Percentiles rank a stretch among this genome's conserved stretches.
These are phyloP conservation scores for Nigrospora oryzae DNA, from an alignment of 2,329 filamentous ascomycete genomes.

Conservation along the genomic window DNA sequence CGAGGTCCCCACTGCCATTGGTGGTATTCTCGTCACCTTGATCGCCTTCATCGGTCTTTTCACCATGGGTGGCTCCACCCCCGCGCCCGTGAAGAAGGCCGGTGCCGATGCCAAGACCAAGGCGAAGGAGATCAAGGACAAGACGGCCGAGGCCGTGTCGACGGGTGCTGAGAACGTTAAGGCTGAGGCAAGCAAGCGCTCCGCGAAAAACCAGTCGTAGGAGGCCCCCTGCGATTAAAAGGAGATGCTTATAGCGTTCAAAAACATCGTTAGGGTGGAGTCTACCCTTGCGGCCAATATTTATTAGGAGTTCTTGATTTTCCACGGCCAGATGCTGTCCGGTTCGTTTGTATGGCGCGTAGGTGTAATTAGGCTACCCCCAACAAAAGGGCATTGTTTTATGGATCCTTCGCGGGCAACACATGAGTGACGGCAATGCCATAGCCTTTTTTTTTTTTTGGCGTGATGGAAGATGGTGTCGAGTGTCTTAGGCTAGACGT, in stretches of 20 bases:
- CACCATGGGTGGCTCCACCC: slow-evolving; percentile 52
- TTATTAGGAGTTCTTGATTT: slow-evolving; percentile 4
- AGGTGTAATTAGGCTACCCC: slow-evolving; percentile 4
- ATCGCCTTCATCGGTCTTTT: slow-evolving; percentile 63
- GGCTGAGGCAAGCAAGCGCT: slow-evolving; percentile 58
- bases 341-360: slow-evolving; percentile 3
- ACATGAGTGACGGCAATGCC: too few species aligned
- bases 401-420: too few species aligned
- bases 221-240: neutral
- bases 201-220: slow-evolving; percentile 48
- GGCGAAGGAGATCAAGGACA: slow-evolving; percentile 67
- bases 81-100: slow-evolving; percentile 66
- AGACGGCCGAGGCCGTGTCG: slow-evolving; percentile 52
- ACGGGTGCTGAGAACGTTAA: slow-evolving; percentile 66
- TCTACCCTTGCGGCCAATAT: neutral
- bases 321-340: neutral
- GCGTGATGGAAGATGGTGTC: too few species aligned
- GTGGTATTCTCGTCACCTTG: slow-evolving; percentile 59
- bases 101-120: slow-evolving; percentile 59
- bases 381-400: neutral
- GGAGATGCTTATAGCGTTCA: neutral
- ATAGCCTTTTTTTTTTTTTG: too few species aligned
- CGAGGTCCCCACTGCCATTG: slow-evolving; percentile 78
- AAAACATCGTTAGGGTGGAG: neutral
- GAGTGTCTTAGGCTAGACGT: slow-evolving; percentile 2